Conservation (phyloP, 1,139 yeast species). For the Kluyveromyces sp. region DNA sequence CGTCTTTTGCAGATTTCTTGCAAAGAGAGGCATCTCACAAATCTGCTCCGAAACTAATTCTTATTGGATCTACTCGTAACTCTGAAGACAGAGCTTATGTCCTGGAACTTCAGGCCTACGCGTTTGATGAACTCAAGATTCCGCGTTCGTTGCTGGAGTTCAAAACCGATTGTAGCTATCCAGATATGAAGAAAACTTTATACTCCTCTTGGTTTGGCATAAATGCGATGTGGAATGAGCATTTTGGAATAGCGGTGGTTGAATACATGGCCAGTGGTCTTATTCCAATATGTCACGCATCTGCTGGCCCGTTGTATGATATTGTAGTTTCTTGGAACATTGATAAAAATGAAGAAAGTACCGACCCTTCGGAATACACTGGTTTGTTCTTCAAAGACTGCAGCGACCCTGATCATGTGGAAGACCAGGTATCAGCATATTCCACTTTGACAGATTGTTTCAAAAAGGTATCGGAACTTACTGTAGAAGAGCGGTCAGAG, state of each 20-base stretch:
- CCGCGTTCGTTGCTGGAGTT: conserved; percentile 49
- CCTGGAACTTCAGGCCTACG: conserved; percentile 40
- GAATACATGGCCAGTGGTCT: conserved; percentile 86
- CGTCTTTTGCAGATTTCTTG: conserved; percentile 51
- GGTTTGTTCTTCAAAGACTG: conserved; percentile 72
- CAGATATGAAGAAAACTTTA: conserved; percentile 49
- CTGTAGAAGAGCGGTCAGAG: conserved; percentile 34
- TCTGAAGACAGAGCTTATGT: conserved; percentile 59
- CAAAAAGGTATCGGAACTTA: conserved; percentile 37
- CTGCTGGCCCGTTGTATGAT: conserved; percentile 90
- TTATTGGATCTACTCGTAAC: conserved; percentile 82
- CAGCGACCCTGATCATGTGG: conserved; percentile 51
- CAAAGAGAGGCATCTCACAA: conserved; percentile 12
- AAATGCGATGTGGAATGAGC: conserved; percentile 99
- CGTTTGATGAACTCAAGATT: conserved; percentile 41
- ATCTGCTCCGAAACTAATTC: conserved; percentile 42
- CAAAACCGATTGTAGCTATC: conserved; percentile 70
- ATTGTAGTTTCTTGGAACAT: conserved; percentile 60
- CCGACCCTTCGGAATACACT: conserved; percentile 36
- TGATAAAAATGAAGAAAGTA: conserved; percentile 25
- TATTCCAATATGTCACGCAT: conserved; percentile 85
- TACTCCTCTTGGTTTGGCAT: conserved; percentile 66
- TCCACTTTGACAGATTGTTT: conserved; percentile 44
- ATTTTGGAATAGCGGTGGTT: conserved; percentile 95
- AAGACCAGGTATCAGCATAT: conserved; percentile 26